Conservation (phyloP, 768 basidiomycete genomes). For the Calocera cornea region DNA sequence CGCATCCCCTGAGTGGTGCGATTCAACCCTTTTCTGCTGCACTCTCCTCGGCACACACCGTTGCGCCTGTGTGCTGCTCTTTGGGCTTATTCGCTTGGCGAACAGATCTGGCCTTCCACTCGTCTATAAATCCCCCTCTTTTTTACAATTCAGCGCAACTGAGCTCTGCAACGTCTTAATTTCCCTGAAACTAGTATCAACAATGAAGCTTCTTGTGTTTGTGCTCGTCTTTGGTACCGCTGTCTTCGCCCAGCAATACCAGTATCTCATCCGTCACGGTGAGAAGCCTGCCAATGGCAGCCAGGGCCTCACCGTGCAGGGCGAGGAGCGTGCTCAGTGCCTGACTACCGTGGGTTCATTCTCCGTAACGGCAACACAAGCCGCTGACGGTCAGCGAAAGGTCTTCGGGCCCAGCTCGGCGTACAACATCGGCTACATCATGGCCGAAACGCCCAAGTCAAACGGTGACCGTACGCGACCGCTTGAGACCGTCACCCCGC, state of each 20-base stretch:
- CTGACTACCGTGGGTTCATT: conserved; percentile 5
- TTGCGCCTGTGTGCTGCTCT: background rate
- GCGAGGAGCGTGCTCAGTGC: conserved; percentile 13
- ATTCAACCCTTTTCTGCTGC: background rate
- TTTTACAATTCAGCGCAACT: no score
- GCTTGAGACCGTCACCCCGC: conserved; percentile 12
- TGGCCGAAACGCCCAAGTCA: conserved; percentile 10
- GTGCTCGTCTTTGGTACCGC: background rate
- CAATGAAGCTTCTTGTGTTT: background rate
- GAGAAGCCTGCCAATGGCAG: conserved; percentile 13
- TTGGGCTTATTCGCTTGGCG: background rate
- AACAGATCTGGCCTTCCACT: background rate
- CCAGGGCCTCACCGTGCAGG: conserved; percentile 8
- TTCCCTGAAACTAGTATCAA: background rate
- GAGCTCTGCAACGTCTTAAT: no score
- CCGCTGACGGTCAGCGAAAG: background rate
- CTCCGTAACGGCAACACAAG: background rate
- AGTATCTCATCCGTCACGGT: conserved; percentile 13
- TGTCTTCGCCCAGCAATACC: background rate
- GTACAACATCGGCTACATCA: conserved; percentile 12
- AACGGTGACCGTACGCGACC: conserved; percentile 10
- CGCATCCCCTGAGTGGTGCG: background rate
- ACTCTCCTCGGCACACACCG: background rate
- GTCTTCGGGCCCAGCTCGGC: conserved; percentile 10
- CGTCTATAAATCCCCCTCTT: background rate